A percentile compares a stretch with the other conserved stretches of the same genome.
phyloP scores from a whole-genome alignment of 805 yeast genomes.

The Barnettozyma californica region DNA sequence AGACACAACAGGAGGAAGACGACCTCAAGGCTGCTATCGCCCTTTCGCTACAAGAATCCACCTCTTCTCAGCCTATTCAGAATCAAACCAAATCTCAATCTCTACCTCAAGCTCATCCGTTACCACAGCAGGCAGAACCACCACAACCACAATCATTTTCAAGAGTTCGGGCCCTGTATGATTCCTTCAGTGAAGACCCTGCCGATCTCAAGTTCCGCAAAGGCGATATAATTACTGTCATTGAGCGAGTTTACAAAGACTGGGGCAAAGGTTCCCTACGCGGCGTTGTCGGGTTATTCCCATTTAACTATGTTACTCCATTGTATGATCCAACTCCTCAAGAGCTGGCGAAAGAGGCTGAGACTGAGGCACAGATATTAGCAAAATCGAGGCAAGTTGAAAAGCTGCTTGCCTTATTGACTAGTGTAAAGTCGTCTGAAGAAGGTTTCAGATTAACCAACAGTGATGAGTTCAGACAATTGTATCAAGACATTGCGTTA shows the following conservation, averaged over 20 bases:
- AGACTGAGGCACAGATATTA: slow-evolving; percentile 49
- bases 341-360: slow-evolving; percentile 47
- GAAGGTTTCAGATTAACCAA: slow-evolving; percentile 35
- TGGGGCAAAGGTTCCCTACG: slow-evolving; percentile 92
- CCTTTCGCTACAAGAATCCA: slow-evolving; percentile 45
- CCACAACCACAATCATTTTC: slow-evolving; percentile 32
- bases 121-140: slow-evolving; percentile 9
- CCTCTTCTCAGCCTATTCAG: slow-evolving; percentile 12
- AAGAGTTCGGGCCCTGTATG: slow-evolving; percentile 82
- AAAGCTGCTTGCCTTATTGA: slow-evolving; percentile 53
- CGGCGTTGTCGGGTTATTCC: slow-evolving; percentile 85
- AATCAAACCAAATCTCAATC: slow-evolving; percentile 15
- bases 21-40: slow-evolving; percentile 74
- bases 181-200: slow-evolving; percentile 68
- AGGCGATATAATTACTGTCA: slow-evolving; percentile 83
- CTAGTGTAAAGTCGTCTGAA: slow-evolving; percentile 28
- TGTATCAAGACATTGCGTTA: slow-evolving; percentile 69
- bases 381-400: slow-evolving; percentile 60
- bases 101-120: slow-evolving; percentile 12
- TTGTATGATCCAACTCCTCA: slow-evolving; percentile 58
- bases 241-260: slow-evolving; percentile 84
- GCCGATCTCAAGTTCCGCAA: slow-evolving; percentile 83
- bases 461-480: slow-evolving; percentile 62
- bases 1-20: slow-evolving; percentile 60
- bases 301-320: slow-evolving; percentile 85